Evolutionary conservation across 2,329 filamentous ascomycete species (phyloP).

Genomic region (Neonectria magnoliae): DNA sequence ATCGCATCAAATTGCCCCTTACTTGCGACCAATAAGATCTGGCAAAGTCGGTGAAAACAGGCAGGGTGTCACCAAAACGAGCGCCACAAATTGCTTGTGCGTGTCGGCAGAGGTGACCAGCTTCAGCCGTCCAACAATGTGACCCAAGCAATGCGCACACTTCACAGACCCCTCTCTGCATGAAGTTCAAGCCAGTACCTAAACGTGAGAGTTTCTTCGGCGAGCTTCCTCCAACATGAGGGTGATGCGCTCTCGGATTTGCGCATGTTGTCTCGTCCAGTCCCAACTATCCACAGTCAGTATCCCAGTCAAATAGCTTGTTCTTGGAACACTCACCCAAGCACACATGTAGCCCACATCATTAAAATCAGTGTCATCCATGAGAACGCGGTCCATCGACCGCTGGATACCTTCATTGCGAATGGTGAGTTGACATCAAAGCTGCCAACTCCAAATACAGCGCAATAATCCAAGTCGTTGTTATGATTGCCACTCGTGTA

Average conservation of each 20-base stretch:
- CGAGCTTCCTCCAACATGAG: not conserved
- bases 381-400: not conserved
- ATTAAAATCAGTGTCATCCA: not conserved
- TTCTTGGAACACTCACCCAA: not conserved
- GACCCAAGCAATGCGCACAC: not conserved
- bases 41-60: not conserved
- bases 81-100: slow-evolving; percentile 2
- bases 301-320: not conserved
- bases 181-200: not conserved
- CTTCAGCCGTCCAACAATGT: not conserved
- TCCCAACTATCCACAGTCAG: not conserved
- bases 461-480: not conserved
- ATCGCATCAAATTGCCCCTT: not conserved
- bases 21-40: slow-evolving; percentile 2
- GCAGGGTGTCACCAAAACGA: not conserved
- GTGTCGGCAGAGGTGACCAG: not conserved
- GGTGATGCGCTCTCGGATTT: not conserved
- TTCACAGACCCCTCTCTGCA: not conserved
- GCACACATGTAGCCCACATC: not conserved
- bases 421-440: not conserved
- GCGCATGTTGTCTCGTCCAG: not conserved
- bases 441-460: not conserved
- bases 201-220: not conserved
- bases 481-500: not conserved
- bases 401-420: not conserved